Evolutionary conservation across 257 asterid species (phyloP).

Genomic region (Ligustrum vulgare): DNA sequence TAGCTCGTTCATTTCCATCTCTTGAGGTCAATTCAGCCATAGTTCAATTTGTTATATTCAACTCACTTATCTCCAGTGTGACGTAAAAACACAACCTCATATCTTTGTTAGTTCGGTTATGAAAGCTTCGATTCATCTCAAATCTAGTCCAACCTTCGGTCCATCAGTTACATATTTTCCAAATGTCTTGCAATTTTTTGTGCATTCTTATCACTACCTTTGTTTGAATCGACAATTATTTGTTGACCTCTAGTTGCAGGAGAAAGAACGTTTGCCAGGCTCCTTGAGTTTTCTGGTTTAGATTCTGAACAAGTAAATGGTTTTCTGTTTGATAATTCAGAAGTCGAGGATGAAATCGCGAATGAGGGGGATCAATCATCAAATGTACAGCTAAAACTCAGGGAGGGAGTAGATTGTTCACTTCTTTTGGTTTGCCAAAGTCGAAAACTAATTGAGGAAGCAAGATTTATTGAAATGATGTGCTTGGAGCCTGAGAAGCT

Average conservation of each 20-base stretch:
- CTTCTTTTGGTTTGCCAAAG: conserved; percentile 38
- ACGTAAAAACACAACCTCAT: no score
- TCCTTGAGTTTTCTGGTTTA: conserved; percentile 38
- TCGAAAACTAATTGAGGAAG: conserved; percentile 29
- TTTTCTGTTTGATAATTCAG: conserved; percentile 22
- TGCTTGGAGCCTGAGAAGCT: conserved; percentile 28
- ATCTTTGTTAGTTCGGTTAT: no score
- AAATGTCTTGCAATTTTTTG: conserved; percentile 34
- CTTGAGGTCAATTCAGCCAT: no score
- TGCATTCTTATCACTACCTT: conserved; percentile 25
- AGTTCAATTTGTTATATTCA: no score
- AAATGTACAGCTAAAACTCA: no score
- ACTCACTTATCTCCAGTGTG: no score
- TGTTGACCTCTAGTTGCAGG: conserved; percentile 26
- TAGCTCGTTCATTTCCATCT: no score
- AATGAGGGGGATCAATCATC: conserved; percentile 10
- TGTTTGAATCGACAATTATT: conserved; percentile 32
- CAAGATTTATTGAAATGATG: conserved; percentile 22
- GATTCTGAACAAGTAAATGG: conserved; percentile 17
- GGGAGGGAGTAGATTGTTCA: conserved; percentile 15
- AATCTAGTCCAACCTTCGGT: no score
- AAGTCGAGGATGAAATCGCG: conserved; percentile 16
- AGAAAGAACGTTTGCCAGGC: conserved; percentile 30
- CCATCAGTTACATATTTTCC: conserved; percentile 41
- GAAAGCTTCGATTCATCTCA: no score